These are phyloP conservation scores for Penicillium argentinense DNA, from an alignment of 495 filamentous ascomycete species.

Conservation along the genomic window DNA sequence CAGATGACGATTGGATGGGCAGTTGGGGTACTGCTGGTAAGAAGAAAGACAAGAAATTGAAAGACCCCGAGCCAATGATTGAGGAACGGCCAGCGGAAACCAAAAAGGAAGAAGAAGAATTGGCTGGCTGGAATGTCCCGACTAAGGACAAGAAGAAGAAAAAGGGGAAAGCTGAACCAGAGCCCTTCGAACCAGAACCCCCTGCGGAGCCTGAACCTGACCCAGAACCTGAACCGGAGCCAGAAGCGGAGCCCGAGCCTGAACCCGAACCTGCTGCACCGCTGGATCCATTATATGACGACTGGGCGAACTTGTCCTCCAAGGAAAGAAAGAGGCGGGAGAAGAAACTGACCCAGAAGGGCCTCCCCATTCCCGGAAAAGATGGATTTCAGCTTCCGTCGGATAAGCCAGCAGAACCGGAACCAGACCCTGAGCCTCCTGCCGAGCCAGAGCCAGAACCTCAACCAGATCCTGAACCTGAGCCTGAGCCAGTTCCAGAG, in stretches of 20 bases:
- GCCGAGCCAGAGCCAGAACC: conserved; percentile 19
- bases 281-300: conserved; percentile 39
- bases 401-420: conserved; percentile 15
- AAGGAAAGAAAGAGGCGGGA: conserved; percentile 45
- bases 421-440: conserved; percentile 6
- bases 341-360: conserved; percentile 30
- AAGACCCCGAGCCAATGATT: conserved; percentile 28
- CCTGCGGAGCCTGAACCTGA: conserved; percentile 30
- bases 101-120: conserved; percentile 48
- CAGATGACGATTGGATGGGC: conserved; percentile 30
- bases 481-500: conserved; percentile 36
- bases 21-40: conserved; percentile 33
- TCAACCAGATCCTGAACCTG: conserved; percentile 28
- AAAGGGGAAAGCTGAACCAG: conserved; percentile 25
- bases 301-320: conserved; percentile 34
- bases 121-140: conserved; percentile 34
- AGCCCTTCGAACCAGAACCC: conserved; percentile 23
- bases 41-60: conserved; percentile 42
- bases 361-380: conserved; percentile 22
- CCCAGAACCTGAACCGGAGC: conserved; percentile 28
- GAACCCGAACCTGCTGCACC: conserved; percentile 28
- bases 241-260: conserved; percentile 30
- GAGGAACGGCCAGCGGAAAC: conserved; percentile 28
- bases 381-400: conserved; percentile 34
- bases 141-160: conserved; percentile 26